Base-by-base conservation (phyloP, 805 yeast species). In the Metschnikowia cubensis region DNA sequence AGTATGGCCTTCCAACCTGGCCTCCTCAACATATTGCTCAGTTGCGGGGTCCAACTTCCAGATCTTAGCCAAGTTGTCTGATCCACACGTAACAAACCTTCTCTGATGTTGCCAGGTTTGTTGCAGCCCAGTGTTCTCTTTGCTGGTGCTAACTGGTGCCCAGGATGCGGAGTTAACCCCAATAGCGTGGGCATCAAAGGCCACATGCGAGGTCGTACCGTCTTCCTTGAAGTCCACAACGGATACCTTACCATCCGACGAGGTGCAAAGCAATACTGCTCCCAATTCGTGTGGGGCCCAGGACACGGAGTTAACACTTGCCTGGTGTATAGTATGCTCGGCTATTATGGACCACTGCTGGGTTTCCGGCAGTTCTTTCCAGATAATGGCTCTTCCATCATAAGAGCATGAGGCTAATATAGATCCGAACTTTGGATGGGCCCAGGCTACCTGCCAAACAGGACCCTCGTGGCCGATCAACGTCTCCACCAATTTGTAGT, bases 211-310 rank as follows among this genome's bases (percentile, higher is more conserved):
- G 1, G 85, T 80, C 40, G 88, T 82, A 37, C 96, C 97, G 61
- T 89, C 96, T 59, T 89, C 96, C 60, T 85, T 82, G 71, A 90
- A 90, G 66, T 91, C 97, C 31, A 92, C 85, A 37, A 94, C 86
- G 3, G 96, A 88, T 21, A 89, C 90, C 57, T 82, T 82, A 33
- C 99, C 99, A 67, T 94, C 99, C 21, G 95, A 85, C 1, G 97
- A 90, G 1, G 96, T 85, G 59, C 96, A 90, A 55, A 92, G 74
- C 59, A 94, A 78, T 45, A 89, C 80, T 4, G 98, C 96, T 18
- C 99, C 98, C 61, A 87, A 86, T 70, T 92, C 98, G 62, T 89
- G 96, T 15, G 98, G 98, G 10, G 97, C 96, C 99, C 99, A 94
- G 49, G 84, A 79, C 22, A 94, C 92, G 47, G 96, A 84, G 71